A percentile compares a stretch with the other conserved stretches of the same genome.
These are phyloP conservation scores for Racocetra persica DNA, from an alignment of 371 early-diverging fungal genomes.

Conservation along the genomic window DNA sequence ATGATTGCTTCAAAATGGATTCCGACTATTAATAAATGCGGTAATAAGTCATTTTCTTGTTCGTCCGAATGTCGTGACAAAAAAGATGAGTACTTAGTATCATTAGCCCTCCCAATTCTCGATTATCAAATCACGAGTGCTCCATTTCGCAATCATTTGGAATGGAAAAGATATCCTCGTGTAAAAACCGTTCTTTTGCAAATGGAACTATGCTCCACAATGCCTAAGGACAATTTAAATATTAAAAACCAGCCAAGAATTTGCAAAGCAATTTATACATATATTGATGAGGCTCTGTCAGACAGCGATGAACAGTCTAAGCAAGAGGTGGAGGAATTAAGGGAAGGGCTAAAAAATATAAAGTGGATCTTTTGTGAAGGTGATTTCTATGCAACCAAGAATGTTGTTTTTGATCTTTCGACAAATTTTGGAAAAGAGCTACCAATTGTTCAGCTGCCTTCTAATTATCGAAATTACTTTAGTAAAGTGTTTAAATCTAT, in stretches of 20 bases:
- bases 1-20: conserved; percentile 5
- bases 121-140: neutral
- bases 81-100: neutral
- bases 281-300: neutral
- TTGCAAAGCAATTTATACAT: neutral
- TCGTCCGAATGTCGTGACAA: neutral
- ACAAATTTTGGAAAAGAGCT: neutral
- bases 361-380: neutral
- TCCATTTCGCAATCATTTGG: neutral
- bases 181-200: neutral
- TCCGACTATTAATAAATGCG: neutral
- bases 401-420: conserved; percentile 6
- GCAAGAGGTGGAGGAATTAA: neutral
- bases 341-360: neutral
- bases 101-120: neutral
- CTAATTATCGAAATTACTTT: no score
- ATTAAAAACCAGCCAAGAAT: neutral
- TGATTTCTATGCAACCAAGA: neutral
- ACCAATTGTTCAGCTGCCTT: no score
- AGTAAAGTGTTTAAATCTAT: neutral
- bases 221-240: neutral
- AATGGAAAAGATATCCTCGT: neutral
- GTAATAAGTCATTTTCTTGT: neutral
- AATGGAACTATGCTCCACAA: neutral
- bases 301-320: neutral